Base-by-base conservation (phyloP, 2,329 filamentous ascomycete genomes). In the Aspergillus sp. region DNA sequence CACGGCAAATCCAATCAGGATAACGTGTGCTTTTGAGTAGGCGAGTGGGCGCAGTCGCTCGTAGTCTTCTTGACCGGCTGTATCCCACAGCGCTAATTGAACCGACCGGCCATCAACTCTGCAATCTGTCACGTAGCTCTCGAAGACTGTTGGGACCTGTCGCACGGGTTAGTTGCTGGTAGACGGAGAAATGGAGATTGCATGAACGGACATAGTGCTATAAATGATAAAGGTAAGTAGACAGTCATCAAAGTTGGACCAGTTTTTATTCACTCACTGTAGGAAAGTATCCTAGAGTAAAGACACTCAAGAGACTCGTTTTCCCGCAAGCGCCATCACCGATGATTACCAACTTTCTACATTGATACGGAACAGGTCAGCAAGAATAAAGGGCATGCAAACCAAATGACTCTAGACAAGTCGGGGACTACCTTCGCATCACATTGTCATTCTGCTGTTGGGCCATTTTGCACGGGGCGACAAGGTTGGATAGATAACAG, bases 51-150 rank as follows among this genome's bases (percentile, higher is more conserved):
- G 90, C 80, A 99, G 83, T 76, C 95, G 87, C 79, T 99, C 95
- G 78, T 99, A 99, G 77, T 99, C 95, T 85, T 99, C 95, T 79
- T 99, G 95, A 63, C 95, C 95, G 55, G 95, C 95, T n/a, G 95
- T 99, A 88, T 99, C 95, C 95, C 95, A 99, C 71, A 99, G 83
- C 55, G 95, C 95, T 66, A 99, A 85, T 81, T 99, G 95, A 45
- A 99, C 95, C n/a, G 92, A 97, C 77, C 97, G 97, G 73, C 95
- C 95, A 76, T 99, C 95, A 63, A 99, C 95, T 81, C 94, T 87
- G 80, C 95, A 99, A 81, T 99, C 95, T 70, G 95, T 99, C 67
- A 99, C 95, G 74, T 99, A 99, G 82, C 99, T 99, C 77, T 99
- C 95, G 79, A 99, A 99, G 43, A 99, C 95, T 51, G 95, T 99